Evolutionary conservation across 1,284 basidiomycete genomes (phyloP).

Genomic region (Meira nashicola): DNA sequence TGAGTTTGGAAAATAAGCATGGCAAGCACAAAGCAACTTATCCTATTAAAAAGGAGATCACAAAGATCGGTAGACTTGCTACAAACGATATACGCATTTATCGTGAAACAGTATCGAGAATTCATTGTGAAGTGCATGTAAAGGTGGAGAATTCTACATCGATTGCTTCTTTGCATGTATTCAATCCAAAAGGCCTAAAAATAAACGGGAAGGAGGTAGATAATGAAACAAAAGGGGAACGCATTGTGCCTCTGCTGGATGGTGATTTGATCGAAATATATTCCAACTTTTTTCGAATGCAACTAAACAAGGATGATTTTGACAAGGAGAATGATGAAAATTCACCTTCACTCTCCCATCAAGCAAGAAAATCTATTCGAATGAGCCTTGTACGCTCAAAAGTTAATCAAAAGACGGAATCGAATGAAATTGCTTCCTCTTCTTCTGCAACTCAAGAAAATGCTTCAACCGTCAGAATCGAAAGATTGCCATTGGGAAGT

Average conservation of each 20-base stretch:
- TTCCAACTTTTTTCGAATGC: background rate
- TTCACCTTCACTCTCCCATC: background rate
- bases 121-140: background rate
- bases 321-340: background rate
- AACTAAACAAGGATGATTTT: too few species aligned
- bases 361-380: background rate
- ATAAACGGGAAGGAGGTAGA: background rate
- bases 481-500: too few species aligned
- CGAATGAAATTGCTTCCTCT: too few species aligned
- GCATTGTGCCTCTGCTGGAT: background rate
- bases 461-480: too few species aligned
- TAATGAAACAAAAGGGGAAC: too few species aligned
- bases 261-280: background rate
- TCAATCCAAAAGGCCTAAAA: background rate
- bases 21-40: background rate
- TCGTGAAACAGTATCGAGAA: background rate
- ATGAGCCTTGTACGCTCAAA: background rate
- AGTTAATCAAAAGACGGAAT: too few species aligned
- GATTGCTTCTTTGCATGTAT: background rate
- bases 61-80: background rate
- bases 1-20: background rate
- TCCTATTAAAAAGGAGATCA: background rate
- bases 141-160: background rate
- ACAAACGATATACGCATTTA: constrained; percentile 1
- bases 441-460: too few species aligned